Evolutionary conservation across 164 flowering plant genomes (phyloP).

Genomic region (Platanus orientalis): DNA sequence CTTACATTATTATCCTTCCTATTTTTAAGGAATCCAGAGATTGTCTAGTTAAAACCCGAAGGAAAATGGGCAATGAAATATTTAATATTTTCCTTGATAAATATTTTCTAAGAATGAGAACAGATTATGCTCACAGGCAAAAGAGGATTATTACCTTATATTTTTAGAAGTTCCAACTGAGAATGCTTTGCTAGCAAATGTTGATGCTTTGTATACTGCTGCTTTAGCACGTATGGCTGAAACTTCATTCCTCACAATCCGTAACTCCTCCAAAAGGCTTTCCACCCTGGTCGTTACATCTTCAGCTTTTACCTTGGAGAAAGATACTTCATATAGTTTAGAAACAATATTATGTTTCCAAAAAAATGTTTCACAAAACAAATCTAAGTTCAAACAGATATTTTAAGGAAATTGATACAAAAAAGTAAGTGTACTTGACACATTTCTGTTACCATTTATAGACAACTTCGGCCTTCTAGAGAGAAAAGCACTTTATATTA

Average conservation of each 20-base stretch:
- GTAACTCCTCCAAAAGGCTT: slow-evolving; percentile 71
- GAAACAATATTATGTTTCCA: not conserved
- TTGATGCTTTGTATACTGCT: slow-evolving; percentile 79
- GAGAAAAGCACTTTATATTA: no score
- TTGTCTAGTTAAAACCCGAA: no score
- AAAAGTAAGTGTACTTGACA: no score
- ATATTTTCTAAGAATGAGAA: not conserved
- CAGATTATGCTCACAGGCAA: not conserved
- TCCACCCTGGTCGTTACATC: slow-evolving; percentile 79
- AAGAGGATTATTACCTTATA: slow-evolving; percentile 37
- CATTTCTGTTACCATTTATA: no score
- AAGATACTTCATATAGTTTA: not conserved
- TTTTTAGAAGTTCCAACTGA: slow-evolving; percentile 53
- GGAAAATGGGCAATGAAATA: no score
- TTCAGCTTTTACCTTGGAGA: slow-evolving; percentile 79
- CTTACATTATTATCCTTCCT: not conserved
- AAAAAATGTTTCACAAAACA: no score
- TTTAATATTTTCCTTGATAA: not conserved
- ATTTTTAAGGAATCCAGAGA: no score
- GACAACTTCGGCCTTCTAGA: no score
- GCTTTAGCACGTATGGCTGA: slow-evolving; percentile 67
- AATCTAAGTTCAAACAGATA: no score
- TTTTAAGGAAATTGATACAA: no score
- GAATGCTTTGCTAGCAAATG: slow-evolving; percentile 51
- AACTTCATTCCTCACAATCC: slow-evolving; percentile 61